Evolutionary conservation across 108 stramenopile genomes (phyloP).

Genomic region (Skeletonema menzelii): DNA sequence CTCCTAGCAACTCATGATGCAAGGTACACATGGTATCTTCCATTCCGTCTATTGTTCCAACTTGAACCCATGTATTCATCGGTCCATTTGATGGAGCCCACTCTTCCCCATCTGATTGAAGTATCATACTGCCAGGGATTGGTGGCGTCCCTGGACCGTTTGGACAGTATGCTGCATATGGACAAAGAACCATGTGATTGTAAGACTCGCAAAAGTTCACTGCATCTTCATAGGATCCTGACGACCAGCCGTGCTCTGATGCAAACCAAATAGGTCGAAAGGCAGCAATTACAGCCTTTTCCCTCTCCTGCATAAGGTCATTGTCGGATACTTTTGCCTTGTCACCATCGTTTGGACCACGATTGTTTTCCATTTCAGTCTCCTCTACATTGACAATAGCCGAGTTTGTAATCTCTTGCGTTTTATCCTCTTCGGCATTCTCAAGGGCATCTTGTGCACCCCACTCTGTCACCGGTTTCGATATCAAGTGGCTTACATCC

Average conservation of each 20-base stretch:
- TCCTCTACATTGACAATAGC: not conserved
- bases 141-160: constrained; percentile 29
- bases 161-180: constrained; percentile 43
- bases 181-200: constrained; percentile 35
- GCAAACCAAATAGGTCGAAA: constrained; percentile 5
- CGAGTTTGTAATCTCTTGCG: constrained; percentile 19
- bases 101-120: constrained; percentile 19
- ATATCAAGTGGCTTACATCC: constrained; percentile 20
- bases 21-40: constrained; percentile 22
- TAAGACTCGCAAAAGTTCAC: constrained; percentile 16
- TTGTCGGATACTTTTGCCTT: not conserved
- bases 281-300: not conserved
- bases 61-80: constrained; percentile 23
- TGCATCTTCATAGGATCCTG: constrained; percentile 10
- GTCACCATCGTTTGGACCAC: not conserved
- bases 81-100: constrained; percentile 15
- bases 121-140: constrained; percentile 12
- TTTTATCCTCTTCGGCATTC: constrained; percentile 7
- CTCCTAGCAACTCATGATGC: constrained; percentile 26
- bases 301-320: not conserved
- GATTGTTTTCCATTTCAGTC: not conserved
- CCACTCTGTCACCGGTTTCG: constrained; percentile 22
- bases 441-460: constrained; percentile 13
- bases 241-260: constrained; percentile 18
- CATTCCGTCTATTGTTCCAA: constrained; percentile 15